Base-by-base conservation (phyloP, 2,329 filamentous ascomycete genomes). In the Aspergillus novofumigatus region DNA sequence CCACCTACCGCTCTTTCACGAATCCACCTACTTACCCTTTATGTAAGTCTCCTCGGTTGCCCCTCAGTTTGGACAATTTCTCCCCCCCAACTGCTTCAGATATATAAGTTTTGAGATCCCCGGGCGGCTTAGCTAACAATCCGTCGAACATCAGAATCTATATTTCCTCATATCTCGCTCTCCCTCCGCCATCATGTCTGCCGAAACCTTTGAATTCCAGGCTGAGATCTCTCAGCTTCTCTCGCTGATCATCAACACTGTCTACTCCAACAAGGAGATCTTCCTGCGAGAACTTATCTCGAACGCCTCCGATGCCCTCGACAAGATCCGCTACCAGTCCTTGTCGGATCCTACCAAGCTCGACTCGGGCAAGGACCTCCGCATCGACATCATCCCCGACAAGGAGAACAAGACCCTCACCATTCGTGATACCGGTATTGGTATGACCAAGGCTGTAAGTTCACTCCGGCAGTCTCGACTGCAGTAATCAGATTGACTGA, bases 211-310 rank as follows among this genome's bases (percentile, higher is more conserved):
- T 83, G 93, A 97, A 89, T 99, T 97, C 85, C 94, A 99, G 89
- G 94, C 94, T 89, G 94, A 99, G 90, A 99, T 99, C 78, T 97
- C 93, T 90, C 94, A 99, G 91, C 91, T 99, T 68, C 90, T 99
- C 77, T 92, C 89, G 70, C 90, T 99, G 78, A 99, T 99, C 82
- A 99, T 99, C 87, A 99, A 99, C 90, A 97, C 94, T 68, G 94
- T 99, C 83, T 99, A 97, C 86, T 97, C 92, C 71, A 99, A 99
- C 89, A 99, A 99, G 86, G 94, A 97, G 83, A 97, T 99, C 78
- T 99, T 99, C 88, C 83, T 99, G 73, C 85, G 94, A 89, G 94
- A 99, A 83, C 78, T 99, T 72, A 91, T 99, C 75, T 97, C 94
- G 82, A 99, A 99, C 83, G 89, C 89, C 76, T 97, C 93, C 73